A percentile compares a stretch with the other conserved stretches of the same genome.
Conservation (phyloP, 352 stramenopile genomes). For the Phytophthora idaei region DNA sequence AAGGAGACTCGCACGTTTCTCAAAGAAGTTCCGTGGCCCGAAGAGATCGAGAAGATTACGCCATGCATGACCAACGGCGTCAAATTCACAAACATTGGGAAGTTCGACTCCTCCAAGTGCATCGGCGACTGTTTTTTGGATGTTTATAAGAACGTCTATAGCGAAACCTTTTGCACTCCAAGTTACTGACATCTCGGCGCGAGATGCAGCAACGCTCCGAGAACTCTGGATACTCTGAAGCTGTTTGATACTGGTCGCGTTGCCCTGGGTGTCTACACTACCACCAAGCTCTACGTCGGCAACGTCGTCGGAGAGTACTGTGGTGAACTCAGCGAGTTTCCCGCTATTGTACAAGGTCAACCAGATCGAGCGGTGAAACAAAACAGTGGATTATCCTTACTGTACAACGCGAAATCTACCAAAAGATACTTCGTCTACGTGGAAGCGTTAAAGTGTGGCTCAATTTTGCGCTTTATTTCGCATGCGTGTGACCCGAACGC, state of each 20-base stretch:
- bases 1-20: too few species aligned
- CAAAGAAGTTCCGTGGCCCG: constrained; percentile 7
- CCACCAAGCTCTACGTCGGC: not conserved
- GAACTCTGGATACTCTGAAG: not conserved
- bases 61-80: constrained; percentile 10
- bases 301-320: not conserved
- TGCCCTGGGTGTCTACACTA: not conserved
- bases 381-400: not conserved
- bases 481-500: constrained; percentile 7
- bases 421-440: constrained; percentile 12
- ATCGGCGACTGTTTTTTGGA: constrained; percentile 5
- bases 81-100: constrained; percentile 3
- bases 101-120: constrained; percentile 8
- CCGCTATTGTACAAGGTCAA: not conserved
- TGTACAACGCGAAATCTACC: not conserved
- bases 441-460: constrained; percentile 1
- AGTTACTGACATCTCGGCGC: not conserved
- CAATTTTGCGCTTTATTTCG: constrained; percentile 4
- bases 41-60: not conserved
- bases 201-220: not conserved
- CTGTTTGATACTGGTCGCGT: not conserved
- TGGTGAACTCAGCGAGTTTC: not conserved
- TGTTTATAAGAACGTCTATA: not conserved
- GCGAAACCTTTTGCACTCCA: not conserved
- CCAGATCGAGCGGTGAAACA: not conserved